Base-by-base conservation (phyloP, 2,329 filamentous ascomycete species). In the Cladosporium sp. region DNA sequence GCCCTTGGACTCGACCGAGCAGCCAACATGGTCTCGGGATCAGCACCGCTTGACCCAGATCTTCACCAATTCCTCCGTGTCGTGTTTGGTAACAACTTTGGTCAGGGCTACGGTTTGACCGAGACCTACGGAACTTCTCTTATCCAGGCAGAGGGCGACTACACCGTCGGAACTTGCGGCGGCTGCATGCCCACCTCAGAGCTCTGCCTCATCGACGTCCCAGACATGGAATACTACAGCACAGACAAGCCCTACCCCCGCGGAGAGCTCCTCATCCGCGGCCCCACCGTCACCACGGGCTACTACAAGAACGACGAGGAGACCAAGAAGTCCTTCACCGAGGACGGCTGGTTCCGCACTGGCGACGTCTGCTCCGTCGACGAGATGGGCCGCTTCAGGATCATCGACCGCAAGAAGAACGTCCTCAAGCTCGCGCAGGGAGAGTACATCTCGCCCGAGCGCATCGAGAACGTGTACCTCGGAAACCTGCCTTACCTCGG, bases 361-460 rank as follows among this genome's bases (percentile, higher is more conserved):
- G 95, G 95, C 65, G 95, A 99, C 74, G 94, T 99, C 71, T 92
- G 88, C 75, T 87, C 89, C 70, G 84, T 99, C 28, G 95, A 99
- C 79, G 88, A 88, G 71, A 80, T 91, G 75, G 95, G 95, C 68
- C 92, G 93, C 68, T 90, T 98, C 83, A 89, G 87, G 79, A 96
- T 99, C 79, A 90, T 99, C 74, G 95, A 99, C 80, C 93, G 95
- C 74, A 90, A 93, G 81, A 99, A 99, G 90, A 98, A 98, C 80
- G 92, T 99, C n/a, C 88, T 99, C 76, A 99, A 99, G 86, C 87
- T 99, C 65, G 90, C 94, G 0, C 95, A 99, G 80, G 95, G 95
- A 78, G 95, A 99, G 82, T 99, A 99, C 81, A 92, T 99, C 74
- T 97, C 93, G 1, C 95, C 95, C 15, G 95, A 99, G 82, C 92